A percentile compares a stretch with the other conserved stretches of the same genome.
These are phyloP conservation scores for Dothiorella sarmentorum DNA, from an alignment of 2,329 filamentous ascomycete genomes.

Conservation along the genomic window DNA sequence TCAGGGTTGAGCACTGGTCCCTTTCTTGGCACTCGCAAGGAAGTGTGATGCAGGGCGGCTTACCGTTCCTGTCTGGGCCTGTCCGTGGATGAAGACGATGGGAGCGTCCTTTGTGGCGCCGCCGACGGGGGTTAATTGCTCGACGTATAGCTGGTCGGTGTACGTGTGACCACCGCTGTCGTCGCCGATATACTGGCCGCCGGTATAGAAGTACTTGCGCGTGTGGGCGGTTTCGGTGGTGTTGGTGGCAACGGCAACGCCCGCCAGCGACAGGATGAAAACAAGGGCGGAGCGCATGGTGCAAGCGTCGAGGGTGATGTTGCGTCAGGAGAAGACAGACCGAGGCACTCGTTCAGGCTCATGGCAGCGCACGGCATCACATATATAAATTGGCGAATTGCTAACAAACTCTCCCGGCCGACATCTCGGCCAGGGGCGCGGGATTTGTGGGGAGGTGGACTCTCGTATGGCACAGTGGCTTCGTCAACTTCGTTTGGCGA, in stretches of 20 bases:
- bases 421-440: no score
- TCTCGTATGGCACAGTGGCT: background rate
- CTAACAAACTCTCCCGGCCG: no score
- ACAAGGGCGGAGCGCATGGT: background rate
- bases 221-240: slow-evolving; percentile 10
- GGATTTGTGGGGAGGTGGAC: slow-evolving; percentile 1
- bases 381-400: slow-evolving; percentile 15
- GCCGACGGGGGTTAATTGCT: slow-evolving; percentile 26
- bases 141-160: slow-evolving; percentile 29
- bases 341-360: background rate
- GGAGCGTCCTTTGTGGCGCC: background rate
- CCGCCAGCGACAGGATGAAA: background rate
- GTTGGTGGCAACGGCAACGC: background rate
- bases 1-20: background rate
- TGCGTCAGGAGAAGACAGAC: background rate
- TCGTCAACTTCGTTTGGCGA: background rate
- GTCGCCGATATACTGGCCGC: slow-evolving; percentile 23
- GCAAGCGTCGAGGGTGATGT: background rate
- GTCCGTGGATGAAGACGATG: slow-evolving; percentile 8
- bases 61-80: slow-evolving; percentile 9
- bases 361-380: background rate
- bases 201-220: slow-evolving; percentile 28
- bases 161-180: background rate
- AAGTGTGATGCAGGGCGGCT: background rate
- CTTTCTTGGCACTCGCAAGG: background rate